These are phyloP conservation scores for Cercospora janseana DNA, from an alignment of 2,329 filamentous ascomycete species.

Conservation along the genomic window DNA sequence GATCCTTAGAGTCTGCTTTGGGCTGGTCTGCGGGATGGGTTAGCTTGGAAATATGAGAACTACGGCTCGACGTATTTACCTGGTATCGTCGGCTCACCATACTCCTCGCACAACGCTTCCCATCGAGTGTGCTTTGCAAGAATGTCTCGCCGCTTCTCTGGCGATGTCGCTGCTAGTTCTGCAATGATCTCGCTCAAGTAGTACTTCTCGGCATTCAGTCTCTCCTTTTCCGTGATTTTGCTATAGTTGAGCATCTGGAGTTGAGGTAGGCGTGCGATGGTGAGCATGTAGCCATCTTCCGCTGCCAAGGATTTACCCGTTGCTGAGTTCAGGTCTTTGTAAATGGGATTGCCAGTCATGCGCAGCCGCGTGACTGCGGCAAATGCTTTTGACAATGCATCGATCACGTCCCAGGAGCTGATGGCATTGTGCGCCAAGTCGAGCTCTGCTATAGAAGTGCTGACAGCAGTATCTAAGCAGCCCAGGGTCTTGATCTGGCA, in stretches of 20 bases:
- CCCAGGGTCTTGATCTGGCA: slow-evolving; percentile 61
- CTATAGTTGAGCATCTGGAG: slow-evolving; percentile 72
- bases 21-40: slow-evolving; percentile 39
- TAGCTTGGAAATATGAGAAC: background rate
- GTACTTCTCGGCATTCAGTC: slow-evolving; percentile 86
- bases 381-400: slow-evolving; percentile 64
- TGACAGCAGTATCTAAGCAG: slow-evolving; percentile 28
- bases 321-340: slow-evolving; percentile 53
- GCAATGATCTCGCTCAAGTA: slow-evolving; percentile 82
- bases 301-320: slow-evolving; percentile 50
- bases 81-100: slow-evolving; percentile 63
- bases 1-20: slow-evolving; percentile 53
- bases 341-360: slow-evolving; percentile 83
- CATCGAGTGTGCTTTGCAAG: slow-evolving; percentile 69
- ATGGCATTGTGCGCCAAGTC: slow-evolving; percentile 50
- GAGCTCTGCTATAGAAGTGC: slow-evolving; percentile 39
- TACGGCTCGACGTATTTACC: slow-evolving; percentile 40
- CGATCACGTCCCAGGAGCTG: slow-evolving; percentile 68
- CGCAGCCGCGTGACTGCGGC: slow-evolving; percentile 74
- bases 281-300: slow-evolving; percentile 87
- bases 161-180: slow-evolving; percentile 63
- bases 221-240: slow-evolving; percentile 67
- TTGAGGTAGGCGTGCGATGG: slow-evolving; percentile 68
- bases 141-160: slow-evolving; percentile 53
- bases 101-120: slow-evolving; percentile 67